Evolutionary conservation across 192 early-diverging fungal genomes (phyloP).

Genomic region (Martensiomyces pterosporus): DNA sequence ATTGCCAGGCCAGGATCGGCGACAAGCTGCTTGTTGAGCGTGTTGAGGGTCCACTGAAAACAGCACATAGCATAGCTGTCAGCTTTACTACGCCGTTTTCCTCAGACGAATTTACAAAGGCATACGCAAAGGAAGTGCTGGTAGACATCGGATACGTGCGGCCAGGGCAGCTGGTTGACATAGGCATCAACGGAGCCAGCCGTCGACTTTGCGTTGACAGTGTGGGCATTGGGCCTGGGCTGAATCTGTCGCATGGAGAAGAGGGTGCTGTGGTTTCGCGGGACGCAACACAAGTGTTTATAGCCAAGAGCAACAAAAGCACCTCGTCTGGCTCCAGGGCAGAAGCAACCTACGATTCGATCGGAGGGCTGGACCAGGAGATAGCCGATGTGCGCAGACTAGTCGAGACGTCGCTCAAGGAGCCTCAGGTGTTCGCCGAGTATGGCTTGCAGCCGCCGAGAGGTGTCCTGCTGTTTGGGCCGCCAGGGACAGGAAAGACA

Average conservation of each 20-base stretch:
- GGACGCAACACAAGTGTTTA: conserved; percentile 1
- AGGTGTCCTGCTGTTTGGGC: conserved; percentile 85
- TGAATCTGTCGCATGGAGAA: background rate
- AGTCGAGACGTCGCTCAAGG: conserved; percentile 71
- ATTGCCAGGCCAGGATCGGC: conserved; percentile 33
- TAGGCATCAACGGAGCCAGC: conserved; percentile 15
- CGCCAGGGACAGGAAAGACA: conserved; percentile 96
- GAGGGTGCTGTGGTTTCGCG: conserved; percentile 10
- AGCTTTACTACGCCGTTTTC: conserved; percentile 5
- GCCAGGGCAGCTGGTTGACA: conserved; percentile 23
- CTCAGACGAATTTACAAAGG: conserved; percentile 7
- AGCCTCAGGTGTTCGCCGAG: conserved; percentile 67
- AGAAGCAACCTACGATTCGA: conserved; percentile 16
- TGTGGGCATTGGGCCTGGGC: conserved; percentile 1
- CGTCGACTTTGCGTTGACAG: conserved; percentile 15
- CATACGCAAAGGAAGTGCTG: conserved; percentile 21
- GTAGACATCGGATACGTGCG: conserved; percentile 24
- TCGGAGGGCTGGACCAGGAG: conserved; percentile 79
- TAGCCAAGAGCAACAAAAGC: background rate
- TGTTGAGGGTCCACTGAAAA: background rate
- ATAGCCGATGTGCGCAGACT: conserved; percentile 74
- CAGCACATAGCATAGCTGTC: conserved; percentile 15
- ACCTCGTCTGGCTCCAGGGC: too few species aligned
- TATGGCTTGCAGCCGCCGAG: conserved; percentile 86
- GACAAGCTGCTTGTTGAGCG: conserved; percentile 23